These are phyloP conservation scores for Neofusicoccum sp. DNA, from an alignment of 2,329 filamentous ascomycete genomes.

Conservation along the genomic window DNA sequence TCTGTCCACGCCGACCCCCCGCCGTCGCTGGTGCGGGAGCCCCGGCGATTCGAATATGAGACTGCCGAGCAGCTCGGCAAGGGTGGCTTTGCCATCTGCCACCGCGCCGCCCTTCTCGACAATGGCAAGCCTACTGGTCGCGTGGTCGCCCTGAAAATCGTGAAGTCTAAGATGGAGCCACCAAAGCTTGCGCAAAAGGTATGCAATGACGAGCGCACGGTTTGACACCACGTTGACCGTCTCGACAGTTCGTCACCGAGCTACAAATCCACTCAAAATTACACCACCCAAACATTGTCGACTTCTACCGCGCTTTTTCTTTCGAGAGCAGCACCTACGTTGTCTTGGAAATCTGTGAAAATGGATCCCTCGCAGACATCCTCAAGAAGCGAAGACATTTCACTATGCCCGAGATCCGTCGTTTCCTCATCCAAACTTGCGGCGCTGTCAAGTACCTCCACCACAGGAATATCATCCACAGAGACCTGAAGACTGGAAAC, in stretches of 20 bases:
- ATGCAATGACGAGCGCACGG: background rate
- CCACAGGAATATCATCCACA: slow-evolving; percentile 89
- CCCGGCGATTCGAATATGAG: slow-evolving; percentile 69
- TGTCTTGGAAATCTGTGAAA: slow-evolving; percentile 88
- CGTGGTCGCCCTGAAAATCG: slow-evolving; percentile 75
- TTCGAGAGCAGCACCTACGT: slow-evolving; percentile 89
- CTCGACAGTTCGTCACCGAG: slow-evolving; percentile 66
- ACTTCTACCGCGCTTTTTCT: slow-evolving; percentile 91
- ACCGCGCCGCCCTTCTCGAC: slow-evolving; percentile 65
- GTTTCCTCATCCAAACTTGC: slow-evolving; percentile 91
- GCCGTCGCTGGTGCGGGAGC: slow-evolving; percentile 62
- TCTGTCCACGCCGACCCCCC: slow-evolving; percentile 53
- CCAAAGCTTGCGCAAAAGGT: slow-evolving; percentile 84
- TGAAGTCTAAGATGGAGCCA: slow-evolving; percentile 75
- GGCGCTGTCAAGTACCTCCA: slow-evolving; percentile 99
- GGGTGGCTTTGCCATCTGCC: slow-evolving; percentile 80
- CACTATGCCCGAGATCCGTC: slow-evolving; percentile 89
- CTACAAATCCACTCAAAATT: slow-evolving; percentile 98
- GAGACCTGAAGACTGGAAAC: slow-evolving; percentile 97
- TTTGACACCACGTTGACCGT: slow-evolving; percentile 18
- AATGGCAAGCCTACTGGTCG: slow-evolving; percentile 58
- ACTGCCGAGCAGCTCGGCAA: slow-evolving; percentile 74
- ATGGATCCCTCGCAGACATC: slow-evolving; percentile 97
- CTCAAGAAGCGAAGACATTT: slow-evolving; percentile 87
- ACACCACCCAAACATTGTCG: slow-evolving; percentile 91